These are phyloP conservation scores for Cladophialophora psammophila DNA, from an alignment of 2,329 filamentous ascomycete species.

Conservation along the genomic window DNA sequence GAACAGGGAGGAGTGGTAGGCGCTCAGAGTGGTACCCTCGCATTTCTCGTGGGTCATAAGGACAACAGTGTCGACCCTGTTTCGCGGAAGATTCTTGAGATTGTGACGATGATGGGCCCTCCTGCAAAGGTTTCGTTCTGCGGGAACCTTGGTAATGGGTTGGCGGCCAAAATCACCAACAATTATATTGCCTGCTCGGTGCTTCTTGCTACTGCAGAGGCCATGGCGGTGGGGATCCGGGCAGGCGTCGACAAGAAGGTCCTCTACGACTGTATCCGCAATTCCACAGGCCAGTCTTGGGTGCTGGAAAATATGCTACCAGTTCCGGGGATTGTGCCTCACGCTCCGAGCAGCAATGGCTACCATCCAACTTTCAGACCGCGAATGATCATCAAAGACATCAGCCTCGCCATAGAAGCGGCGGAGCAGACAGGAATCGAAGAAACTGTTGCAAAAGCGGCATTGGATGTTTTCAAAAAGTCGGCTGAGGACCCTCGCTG, in stretches of 20 bases:
- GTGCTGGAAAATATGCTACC: conserved; percentile 20
- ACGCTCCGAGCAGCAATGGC: conserved; percentile 12
- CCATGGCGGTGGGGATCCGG: conserved; percentile 52
- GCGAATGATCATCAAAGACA: conserved; percentile 24
- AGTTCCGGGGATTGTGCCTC: conserved; percentile 6
- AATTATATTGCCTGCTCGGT: not conserved
- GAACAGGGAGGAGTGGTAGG: conserved; percentile 80
- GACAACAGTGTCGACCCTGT: not conserved
- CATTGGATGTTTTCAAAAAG: not conserved
- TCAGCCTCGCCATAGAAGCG: conserved; percentile 17
- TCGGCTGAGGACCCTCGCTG: too few relatives aligned
- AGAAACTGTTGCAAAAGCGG: not conserved
- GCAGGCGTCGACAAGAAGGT: conserved; percentile 63
- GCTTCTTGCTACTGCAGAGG: not conserved
- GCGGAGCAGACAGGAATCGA: conserved; percentile 12
- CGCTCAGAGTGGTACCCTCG: conserved; percentile 82
- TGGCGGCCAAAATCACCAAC: not conserved
- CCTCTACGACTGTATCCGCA: conserved; percentile 14
- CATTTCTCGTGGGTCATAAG: conserved; percentile 72
- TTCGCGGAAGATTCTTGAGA: not conserved
- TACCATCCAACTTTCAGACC: conserved; percentile 15
- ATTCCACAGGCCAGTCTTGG: conserved; percentile 21
- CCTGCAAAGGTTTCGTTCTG: not conserved
- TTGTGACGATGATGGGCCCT: not conserved
- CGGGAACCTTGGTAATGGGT: not conserved